Conservation (phyloP, 2,329 filamentous ascomycete species). For the Xylariaceae sp. region DNA sequence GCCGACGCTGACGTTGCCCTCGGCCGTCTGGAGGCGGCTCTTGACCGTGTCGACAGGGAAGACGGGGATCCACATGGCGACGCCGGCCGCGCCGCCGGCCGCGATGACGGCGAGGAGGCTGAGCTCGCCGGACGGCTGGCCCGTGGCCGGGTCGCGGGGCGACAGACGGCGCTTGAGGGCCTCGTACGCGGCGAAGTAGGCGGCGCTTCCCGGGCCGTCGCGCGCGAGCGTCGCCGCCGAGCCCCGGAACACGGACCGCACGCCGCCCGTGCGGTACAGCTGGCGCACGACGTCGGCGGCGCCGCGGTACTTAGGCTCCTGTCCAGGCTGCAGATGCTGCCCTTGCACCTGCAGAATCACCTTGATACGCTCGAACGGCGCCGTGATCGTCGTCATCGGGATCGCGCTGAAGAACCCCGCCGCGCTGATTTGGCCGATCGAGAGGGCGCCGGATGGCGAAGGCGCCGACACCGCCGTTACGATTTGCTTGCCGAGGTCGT, state of each 20-base stretch:
- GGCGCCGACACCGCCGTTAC: constrained; percentile 70
- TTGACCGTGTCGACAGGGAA: constrained; percentile 98
- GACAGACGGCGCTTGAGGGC: constrained; percentile 87
- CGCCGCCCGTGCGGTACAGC: constrained; percentile 86
- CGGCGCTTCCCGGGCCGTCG: constrained; percentile 89
- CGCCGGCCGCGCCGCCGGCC: constrained; percentile 86
- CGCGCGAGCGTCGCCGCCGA: constrained; percentile 87
- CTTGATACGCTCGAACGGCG: constrained; percentile 97
- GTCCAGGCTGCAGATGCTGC: constrained; percentile 79
- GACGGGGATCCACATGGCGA: constrained; percentile 99
- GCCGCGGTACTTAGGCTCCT: constrained; percentile 90
- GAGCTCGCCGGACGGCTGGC: constrained; percentile 74
- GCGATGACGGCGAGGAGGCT: constrained; percentile 81
- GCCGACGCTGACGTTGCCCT: constrained; percentile 79
- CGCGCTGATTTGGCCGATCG: constrained; percentile 83
- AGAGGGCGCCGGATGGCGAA: constrained; percentile 69
- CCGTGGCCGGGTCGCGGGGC: constrained; percentile 74
- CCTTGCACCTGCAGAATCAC: constrained; percentile 97
- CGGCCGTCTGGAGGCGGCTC: constrained; percentile 87
- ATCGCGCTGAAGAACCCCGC: constrained; percentile 98
- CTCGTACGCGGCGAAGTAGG: constrained; percentile 98
- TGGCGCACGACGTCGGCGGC: constrained; percentile 89
- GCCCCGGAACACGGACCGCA: constrained; percentile 91
- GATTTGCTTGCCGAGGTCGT: constrained; percentile 91
- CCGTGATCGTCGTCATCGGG: constrained; percentile 97